Evolutionary conservation across 2,329 filamentous ascomycete genomes (phyloP).

Genomic region (Fusarium fracticaudum): DNA sequence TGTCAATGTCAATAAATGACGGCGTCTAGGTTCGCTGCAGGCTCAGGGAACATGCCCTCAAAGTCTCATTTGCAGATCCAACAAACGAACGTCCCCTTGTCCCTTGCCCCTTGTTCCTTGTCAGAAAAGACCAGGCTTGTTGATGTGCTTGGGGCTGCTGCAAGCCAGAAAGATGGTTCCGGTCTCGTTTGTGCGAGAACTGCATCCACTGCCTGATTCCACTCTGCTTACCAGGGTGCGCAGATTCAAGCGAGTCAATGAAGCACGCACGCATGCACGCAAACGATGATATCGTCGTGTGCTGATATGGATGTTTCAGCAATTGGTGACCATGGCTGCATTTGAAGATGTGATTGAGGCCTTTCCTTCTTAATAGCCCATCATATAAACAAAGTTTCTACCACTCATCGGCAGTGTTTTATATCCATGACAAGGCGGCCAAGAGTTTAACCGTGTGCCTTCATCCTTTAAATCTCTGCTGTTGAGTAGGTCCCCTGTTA

Average conservation of each 20-base stretch:
- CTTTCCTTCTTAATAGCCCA: conserved; percentile 10
- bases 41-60: conserved; percentile 2
- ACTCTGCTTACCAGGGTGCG: conserved; percentile 11
- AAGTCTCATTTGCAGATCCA: conserved; percentile 32
- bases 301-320: conserved; percentile 7
- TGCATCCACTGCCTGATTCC: conserved; percentile 40
- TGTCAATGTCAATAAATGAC: conserved; percentile 22
- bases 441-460: conserved; percentile 24
- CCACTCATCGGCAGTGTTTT: conserved; percentile 7
- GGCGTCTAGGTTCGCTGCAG: conserved; percentile 18
- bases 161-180: conserved; percentile 21
- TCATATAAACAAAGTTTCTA: conserved; percentile 32
- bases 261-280: conserved; percentile 1
- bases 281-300: conserved; percentile 19
- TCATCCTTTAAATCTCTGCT: conserved; percentile 10
- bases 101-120: conserved; percentile 24
- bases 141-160: conserved; percentile 36
- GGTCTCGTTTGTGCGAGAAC: conserved; percentile 24
- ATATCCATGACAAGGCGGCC: conserved; percentile 4
- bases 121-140: conserved; percentile 26
- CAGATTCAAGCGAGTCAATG: background rate
- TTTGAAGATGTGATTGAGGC: background rate
- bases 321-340: conserved; percentile 6
- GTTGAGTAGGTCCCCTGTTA: conserved; percentile 26
- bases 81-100: background rate